Percentiles rank a stretch among this genome's conserved stretches.
phyloP scores from a whole-genome alignment of 2,329 filamentous ascomycete species.

The Colletotrichum lentis region DNA sequence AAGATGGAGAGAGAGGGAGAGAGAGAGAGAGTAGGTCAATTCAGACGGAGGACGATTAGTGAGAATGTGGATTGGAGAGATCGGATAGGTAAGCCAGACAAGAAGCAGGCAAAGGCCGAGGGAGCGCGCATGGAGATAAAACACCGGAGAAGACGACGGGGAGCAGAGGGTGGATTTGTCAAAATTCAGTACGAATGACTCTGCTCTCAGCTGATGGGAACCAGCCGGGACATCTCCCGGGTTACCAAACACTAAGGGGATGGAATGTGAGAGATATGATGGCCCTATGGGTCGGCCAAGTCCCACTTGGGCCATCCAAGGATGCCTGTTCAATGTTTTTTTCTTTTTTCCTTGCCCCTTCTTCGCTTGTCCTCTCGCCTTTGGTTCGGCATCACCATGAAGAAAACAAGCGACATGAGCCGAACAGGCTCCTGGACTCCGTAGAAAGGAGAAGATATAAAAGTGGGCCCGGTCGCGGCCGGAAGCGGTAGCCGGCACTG shows the following conservation, averaged over 20 bases:
- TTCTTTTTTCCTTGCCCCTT: not conserved
- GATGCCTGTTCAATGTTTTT: slow-evolving; percentile 7
- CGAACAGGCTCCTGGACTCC: no score
- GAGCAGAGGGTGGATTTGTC: slow-evolving; percentile 24
- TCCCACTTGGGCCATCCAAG: slow-evolving; percentile 29
- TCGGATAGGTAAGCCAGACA: slow-evolving; percentile 17
- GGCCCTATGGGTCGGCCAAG: slow-evolving; percentile 3
- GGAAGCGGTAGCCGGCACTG: slow-evolving; percentile 26
- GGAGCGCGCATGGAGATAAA: slow-evolving; percentile 3
- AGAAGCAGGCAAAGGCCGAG: not conserved
- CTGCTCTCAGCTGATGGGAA: slow-evolving; percentile 31
- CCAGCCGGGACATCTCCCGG: slow-evolving; percentile 27
- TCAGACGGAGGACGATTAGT: slow-evolving; percentile 24
- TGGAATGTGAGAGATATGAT: slow-evolving; percentile 9
- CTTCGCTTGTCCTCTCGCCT: not conserved
- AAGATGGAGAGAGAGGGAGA: slow-evolving; percentile 1
- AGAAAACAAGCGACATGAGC: slow-evolving; percentile 25
- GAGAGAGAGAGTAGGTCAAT: not conserved
- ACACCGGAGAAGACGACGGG: slow-evolving; percentile 2
- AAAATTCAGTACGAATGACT: slow-evolving; percentile 25
- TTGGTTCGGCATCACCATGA: slow-evolving; percentile 15
- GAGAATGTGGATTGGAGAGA: slow-evolving; percentile 16
- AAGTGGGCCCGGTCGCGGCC: slow-evolving; percentile 20
- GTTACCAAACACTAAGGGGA: slow-evolving; percentile 29
- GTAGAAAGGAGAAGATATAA: not conserved